These are phyloP conservation scores for Syzygium syzygioides DNA, from an alignment of 441 rosid species.

Conservation along the genomic window DNA sequence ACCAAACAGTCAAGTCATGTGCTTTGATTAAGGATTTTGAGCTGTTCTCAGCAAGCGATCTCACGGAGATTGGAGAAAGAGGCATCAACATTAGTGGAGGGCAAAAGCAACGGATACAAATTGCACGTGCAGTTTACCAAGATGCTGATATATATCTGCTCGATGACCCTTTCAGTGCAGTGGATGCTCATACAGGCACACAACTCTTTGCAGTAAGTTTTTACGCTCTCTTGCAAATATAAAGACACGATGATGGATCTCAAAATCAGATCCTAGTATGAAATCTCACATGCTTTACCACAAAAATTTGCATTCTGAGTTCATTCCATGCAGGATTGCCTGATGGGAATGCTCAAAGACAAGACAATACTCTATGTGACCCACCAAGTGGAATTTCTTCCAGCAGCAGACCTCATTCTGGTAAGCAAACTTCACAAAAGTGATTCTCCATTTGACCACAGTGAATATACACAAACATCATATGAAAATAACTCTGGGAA, in stretches of 20 bases:
- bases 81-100: conserved; percentile 99
- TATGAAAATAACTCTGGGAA: not conserved
- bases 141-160: conserved; percentile 91
- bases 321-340: conserved; percentile 64
- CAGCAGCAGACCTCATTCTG: conserved; percentile 93
- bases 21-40: conserved; percentile 82
- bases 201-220: conserved; percentile 66
- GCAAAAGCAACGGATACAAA: conserved; percentile 96
- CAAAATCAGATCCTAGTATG: not conserved
- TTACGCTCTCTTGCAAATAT: not conserved
- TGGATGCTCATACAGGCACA: conserved; percentile 96
- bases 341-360: conserved; percentile 79
- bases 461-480: not conserved
- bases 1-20: conserved; percentile 67
- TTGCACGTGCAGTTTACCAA: conserved; percentile 92
- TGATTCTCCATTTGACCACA: not conserved
- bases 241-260: not conserved
- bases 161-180: conserved; percentile 98
- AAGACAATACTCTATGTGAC: conserved; percentile 88
- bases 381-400: conserved; percentile 98
- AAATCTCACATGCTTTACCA: not conserved
- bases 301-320: not conserved
- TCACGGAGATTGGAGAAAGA: conserved; percentile 95
- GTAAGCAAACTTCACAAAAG: conserved; percentile 31
- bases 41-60: conserved; percentile 68